Conservation (phyloP, 129 eudicot genomes). For the Calendula officinalis region DNA sequence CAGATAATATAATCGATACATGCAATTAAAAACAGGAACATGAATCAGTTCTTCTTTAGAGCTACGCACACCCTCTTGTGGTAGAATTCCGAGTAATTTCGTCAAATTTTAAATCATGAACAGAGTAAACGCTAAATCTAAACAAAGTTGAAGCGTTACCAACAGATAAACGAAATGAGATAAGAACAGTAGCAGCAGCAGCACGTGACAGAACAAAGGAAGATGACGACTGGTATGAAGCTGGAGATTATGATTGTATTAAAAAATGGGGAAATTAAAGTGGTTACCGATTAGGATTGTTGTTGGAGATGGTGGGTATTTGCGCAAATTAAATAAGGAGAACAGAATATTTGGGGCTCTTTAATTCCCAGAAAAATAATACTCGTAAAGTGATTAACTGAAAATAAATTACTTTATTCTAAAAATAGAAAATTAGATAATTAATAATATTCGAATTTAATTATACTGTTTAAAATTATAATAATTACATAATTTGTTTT, state of each 20-base stretch:
- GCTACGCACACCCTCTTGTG: too few species aligned
- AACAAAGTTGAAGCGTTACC: not conserved
- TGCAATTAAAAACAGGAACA: too few species aligned
- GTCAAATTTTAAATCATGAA: too few species aligned
- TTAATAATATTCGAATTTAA: too few species aligned
- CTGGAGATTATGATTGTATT: constrained; percentile 5
- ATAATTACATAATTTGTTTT: too few species aligned
- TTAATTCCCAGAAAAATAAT: not conserved
- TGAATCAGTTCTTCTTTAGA: too few species aligned
- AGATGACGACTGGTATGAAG: constrained; percentile 16
- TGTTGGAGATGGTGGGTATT: not conserved
- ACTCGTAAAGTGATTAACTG: too few species aligned
- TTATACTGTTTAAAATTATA: too few species aligned
- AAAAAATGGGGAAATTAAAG: not conserved
- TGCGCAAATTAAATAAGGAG: not conserved
- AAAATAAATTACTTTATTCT: too few species aligned
- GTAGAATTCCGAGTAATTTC: too few species aligned
- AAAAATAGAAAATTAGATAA: too few species aligned
- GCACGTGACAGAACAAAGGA: not conserved
- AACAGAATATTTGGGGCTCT: not conserved
- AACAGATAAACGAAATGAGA: not conserved
- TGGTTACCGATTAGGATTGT: not conserved
- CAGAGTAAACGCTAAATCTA: too few species aligned
- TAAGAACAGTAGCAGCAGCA: not conserved
- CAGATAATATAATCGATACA: not conserved